Evolutionary conservation across 352 stramenopile species (phyloP).

Genomic region (Phytophthora pisi): DNA sequence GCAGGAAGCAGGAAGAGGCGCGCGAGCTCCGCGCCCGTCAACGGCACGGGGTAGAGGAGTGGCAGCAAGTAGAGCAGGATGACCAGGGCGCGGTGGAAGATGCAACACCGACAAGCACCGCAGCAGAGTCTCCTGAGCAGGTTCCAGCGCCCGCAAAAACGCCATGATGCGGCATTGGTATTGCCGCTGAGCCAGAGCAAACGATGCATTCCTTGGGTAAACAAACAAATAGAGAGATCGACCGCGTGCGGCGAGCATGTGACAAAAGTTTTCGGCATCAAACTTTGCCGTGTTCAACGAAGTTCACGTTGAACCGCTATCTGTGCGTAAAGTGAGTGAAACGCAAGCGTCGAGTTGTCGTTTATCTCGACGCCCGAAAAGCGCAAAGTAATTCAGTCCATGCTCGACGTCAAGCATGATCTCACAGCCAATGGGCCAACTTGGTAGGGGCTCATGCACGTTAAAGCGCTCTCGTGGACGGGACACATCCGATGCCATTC

Average conservation of each 20-base stretch:
- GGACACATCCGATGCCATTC: conserved; percentile 12
- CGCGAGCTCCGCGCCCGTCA: conserved; percentile 59
- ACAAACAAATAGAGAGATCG: conserved; percentile 28
- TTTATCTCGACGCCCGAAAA: neutral
- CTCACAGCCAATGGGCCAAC: neutral
- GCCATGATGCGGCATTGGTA: conserved; percentile 3
- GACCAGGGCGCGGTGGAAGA: conserved; percentile 16
- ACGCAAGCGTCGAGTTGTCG: neutral
- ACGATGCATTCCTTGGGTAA: conserved; percentile 17
- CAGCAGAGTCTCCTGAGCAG: neutral
- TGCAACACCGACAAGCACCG: neutral
- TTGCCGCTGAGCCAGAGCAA: neutral
- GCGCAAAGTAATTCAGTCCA: neutral
- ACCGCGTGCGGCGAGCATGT: conserved; percentile 3
- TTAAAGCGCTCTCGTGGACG: neutral
- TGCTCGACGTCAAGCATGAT: neutral
- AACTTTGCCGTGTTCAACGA: neutral
- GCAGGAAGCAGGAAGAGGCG: conserved; percentile 56
- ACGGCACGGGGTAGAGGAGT: conserved; percentile 39
- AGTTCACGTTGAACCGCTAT: neutral
- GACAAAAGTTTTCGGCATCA: neutral
- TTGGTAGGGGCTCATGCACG: neutral
- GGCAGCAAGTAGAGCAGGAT: conserved; percentile 28
- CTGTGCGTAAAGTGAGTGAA: neutral
- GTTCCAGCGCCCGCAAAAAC: neutral